Conservation (phyloP, 345 rosid genomes). For the Pelargonium nanum region DNA sequence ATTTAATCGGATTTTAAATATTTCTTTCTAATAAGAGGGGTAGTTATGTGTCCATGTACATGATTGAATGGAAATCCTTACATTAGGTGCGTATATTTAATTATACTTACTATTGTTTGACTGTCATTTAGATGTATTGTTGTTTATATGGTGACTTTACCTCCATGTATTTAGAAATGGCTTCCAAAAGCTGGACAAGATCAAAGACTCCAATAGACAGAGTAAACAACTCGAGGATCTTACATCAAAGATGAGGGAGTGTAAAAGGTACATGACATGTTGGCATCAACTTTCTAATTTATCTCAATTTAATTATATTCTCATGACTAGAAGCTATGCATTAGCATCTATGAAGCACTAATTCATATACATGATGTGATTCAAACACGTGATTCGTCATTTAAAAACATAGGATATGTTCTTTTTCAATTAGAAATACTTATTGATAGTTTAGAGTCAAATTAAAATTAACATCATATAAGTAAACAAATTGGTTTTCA, state of each 20-base stretch:
- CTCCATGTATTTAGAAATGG: constrained; percentile 64
- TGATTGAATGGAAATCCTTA: too few species aligned
- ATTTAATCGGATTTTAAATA: too few species aligned
- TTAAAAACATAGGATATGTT: too few species aligned
- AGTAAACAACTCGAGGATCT: constrained; percentile 97
- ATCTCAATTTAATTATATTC: not conserved
- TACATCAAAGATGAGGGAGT: constrained; percentile 89
- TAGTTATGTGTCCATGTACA: not conserved
- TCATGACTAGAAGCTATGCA: not conserved
- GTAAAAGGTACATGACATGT: constrained; percentile 53
- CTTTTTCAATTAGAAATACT: too few species aligned
- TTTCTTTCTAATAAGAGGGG: not conserved
- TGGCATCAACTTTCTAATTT: not conserved
- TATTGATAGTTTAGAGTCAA: too few species aligned
- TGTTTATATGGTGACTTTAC: not conserved
- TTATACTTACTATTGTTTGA: not conserved
- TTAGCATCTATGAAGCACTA: too few species aligned
- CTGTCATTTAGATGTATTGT: not conserved
- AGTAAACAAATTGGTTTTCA: too few species aligned
- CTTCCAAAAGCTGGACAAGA: constrained; percentile 89
- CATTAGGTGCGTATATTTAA: not conserved
- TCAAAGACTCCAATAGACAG: constrained; percentile 82
- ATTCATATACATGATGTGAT: too few species aligned
- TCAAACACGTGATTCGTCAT: too few species aligned
- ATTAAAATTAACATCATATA: too few species aligned